Conservation (phyloP, 345 rosid species). For the Lepidium africanum region DNA sequence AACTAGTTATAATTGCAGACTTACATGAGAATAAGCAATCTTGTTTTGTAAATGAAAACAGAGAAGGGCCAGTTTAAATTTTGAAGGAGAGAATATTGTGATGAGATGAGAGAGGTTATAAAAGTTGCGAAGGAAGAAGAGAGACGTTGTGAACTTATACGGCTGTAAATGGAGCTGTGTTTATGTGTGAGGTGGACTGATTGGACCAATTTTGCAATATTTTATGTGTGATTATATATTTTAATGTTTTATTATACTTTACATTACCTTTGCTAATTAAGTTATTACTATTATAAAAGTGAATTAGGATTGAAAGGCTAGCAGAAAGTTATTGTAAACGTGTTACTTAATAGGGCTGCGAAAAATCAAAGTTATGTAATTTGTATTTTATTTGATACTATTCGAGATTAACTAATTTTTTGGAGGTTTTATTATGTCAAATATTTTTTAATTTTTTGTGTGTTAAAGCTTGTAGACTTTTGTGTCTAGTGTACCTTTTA, state of each 20-base stretch:
- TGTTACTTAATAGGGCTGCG: not conserved
- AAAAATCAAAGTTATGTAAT: no score
- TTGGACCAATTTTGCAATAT: conserved; percentile 18
- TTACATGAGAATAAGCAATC: conserved; percentile 28
- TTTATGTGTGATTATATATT: conserved; percentile 15
- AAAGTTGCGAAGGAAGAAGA: conserved; percentile 4
- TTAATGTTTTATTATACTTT: conserved; percentile 16
- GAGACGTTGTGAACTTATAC: conserved; percentile 4
- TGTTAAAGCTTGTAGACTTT: not conserved
- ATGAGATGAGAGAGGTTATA: not conserved
- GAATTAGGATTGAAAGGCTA: not conserved
- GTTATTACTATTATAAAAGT: not conserved
- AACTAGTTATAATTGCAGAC: not conserved
- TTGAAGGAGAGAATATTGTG: not conserved
- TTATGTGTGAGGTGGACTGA: conserved; percentile 23
- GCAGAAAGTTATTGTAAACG: not conserved
- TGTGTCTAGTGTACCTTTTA: not conserved
- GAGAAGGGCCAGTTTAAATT: conserved; percentile 25
- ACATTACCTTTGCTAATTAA: not conserved
- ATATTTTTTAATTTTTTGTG: not conserved
- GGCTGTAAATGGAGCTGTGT: conserved; percentile 14
- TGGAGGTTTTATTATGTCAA: no score
- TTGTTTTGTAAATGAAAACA: conserved; percentile 23
- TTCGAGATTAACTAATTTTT: not conserved
- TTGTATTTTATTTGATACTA: no score